These are phyloP conservation scores for Eremothecium coryli DNA, from an alignment of 1,139 yeast species.

Conservation along the genomic window DNA sequence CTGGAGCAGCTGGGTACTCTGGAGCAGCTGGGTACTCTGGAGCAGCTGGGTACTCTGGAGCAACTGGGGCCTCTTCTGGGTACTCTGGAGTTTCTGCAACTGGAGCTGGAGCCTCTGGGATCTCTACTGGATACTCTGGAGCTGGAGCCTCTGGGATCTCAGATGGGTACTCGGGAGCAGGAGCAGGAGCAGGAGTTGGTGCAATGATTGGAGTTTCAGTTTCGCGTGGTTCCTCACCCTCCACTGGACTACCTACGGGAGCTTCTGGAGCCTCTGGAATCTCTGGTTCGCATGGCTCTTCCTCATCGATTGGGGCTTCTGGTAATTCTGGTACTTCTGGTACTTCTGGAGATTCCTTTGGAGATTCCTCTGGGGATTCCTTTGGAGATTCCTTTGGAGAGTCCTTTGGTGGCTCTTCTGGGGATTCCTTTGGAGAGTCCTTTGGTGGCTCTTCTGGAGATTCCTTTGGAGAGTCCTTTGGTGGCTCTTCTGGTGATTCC, in stretches of 20 bases:
- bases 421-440: background rate
- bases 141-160: conserved; percentile 1
- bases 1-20: conserved; percentile 1
- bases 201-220: too few relatives aligned
- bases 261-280: conserved; percentile 1
- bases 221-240: too few relatives aligned
- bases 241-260: background rate
- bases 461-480: background rate
- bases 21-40: background rate
- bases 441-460: conserved; percentile 2
- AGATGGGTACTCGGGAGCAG: too few relatives aligned
- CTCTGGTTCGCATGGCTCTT: too few relatives aligned
- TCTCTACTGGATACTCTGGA: background rate
- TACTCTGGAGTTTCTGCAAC: conserved; percentile 1
- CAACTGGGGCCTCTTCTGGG: background rate
- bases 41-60: background rate
- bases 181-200: too few relatives aligned
- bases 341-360: background rate
- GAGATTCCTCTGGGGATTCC: background rate
- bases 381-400: background rate
- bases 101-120: conserved; percentile 3
- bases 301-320: background rate
- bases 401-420: background rate
- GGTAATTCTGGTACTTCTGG: background rate
- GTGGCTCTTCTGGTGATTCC: conserved; percentile 1